These are phyloP conservation scores for Monosporascus sp. DNA, from an alignment of 2,329 filamentous ascomycete species.

Conservation along the genomic window DNA sequence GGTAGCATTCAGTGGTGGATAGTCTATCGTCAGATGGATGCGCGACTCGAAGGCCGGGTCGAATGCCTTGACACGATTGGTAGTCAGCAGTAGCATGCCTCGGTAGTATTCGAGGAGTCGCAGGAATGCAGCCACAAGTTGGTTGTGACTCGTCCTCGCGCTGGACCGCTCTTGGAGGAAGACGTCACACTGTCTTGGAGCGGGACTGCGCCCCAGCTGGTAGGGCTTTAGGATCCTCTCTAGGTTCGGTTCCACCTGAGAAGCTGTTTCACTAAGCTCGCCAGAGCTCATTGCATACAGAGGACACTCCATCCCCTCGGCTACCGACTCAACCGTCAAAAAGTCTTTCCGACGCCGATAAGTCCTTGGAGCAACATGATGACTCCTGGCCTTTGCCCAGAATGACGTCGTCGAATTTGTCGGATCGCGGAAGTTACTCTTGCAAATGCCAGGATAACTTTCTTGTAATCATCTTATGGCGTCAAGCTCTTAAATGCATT, in stretches of 20 bases:
- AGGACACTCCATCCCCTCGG: conserved; percentile 13
- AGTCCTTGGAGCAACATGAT: conserved; percentile 14
- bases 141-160: conserved; percentile 12
- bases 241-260: conserved; percentile 14
- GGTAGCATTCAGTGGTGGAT: background rate
- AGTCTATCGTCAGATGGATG: conserved; percentile 9
- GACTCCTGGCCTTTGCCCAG: conserved; percentile 9
- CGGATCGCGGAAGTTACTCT: conserved; percentile 3
- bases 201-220: conserved; percentile 18
- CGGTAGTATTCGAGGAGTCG: conserved; percentile 8
- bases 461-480: conserved; percentile 9
- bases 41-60: conserved; percentile 11
- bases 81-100: conserved; percentile 8
- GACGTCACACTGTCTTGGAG: conserved; percentile 14
- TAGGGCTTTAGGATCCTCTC: conserved; percentile 11
- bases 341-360: conserved; percentile 16
- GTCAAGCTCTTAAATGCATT: background rate
- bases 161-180: conserved; percentile 15
- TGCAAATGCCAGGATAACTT: conserved; percentile 16
- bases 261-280: conserved; percentile 16
- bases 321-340: conserved; percentile 15
- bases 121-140: conserved; percentile 12
- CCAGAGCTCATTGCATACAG: conserved; percentile 17
- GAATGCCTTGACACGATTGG: conserved; percentile 7
- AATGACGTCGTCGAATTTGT: conserved; percentile 8